Percentiles rank a stretch among this genome's conserved stretches.
phyloP scores from a whole-genome alignment of 2,329 filamentous ascomycete genomes.

The Ophiocordyceps camponoti-leonardi region DNA sequence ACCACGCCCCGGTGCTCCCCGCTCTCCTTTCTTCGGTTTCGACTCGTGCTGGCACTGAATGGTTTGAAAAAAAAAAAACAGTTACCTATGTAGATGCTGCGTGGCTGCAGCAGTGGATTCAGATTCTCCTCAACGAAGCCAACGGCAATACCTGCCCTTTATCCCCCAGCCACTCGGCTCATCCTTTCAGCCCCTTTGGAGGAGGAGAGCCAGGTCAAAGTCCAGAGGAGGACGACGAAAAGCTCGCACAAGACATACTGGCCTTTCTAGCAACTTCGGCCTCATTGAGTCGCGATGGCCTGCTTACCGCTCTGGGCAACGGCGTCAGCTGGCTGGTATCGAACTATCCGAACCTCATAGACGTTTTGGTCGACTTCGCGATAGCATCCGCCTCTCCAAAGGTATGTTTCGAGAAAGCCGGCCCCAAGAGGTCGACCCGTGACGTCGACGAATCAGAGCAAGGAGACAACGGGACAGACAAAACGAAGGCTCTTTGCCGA shows the following conservation, averaged over 20 bases:
- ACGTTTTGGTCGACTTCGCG: not conserved
- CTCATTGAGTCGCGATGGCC: not conserved
- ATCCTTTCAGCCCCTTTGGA: not conserved
- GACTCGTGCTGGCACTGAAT: not conserved
- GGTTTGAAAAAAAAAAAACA: not conserved
- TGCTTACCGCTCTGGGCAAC: not conserved
- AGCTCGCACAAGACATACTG: not conserved
- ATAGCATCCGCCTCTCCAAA: not conserved
- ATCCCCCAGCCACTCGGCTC: not conserved
- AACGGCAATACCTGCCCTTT: not conserved
- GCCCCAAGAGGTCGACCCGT: too few species aligned
- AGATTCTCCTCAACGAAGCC: not conserved
- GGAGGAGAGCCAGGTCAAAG: not conserved
- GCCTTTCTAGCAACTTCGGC: not conserved
- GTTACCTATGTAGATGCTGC: not conserved
- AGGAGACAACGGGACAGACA: not conserved
- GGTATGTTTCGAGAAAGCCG: not conserved
- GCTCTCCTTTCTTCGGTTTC: too few species aligned
- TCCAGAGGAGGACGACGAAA: not conserved
- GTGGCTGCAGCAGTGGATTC: not conserved
- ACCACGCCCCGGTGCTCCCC: too few species aligned
- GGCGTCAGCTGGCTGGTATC: not conserved
- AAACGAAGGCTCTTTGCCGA: not conserved
- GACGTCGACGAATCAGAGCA: too few species aligned
- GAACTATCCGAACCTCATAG: not conserved